Evolutionary conservation across 441 rosid genomes (phyloP).

Genomic region (Eutrema salsugineum): DNA sequence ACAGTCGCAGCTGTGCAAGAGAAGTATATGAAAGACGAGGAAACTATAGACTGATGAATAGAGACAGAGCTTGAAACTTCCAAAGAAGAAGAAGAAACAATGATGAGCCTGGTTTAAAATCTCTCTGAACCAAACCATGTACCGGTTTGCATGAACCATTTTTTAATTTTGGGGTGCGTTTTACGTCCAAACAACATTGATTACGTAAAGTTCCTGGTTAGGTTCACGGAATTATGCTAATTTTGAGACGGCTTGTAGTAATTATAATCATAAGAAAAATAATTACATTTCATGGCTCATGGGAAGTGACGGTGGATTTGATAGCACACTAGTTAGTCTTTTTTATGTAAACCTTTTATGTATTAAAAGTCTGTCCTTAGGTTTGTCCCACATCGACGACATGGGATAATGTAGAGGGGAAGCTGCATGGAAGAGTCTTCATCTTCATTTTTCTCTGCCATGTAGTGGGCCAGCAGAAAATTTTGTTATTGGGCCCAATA

Average conservation of each 20-base stretch:
- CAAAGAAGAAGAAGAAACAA: background rate
- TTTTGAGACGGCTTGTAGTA: background rate
- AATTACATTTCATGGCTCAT: background rate
- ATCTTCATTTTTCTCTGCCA: too few species aligned
- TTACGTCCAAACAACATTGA: background rate
- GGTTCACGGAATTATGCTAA: background rate
- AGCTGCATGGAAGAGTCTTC: too few species aligned
- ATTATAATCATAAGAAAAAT: background rate
- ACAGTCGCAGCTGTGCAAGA: slow-evolving; percentile 91
- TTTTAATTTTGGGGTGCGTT: background rate
- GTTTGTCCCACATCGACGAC: too few species aligned
- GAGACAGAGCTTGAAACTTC: background rate
- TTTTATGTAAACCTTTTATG: too few species aligned
- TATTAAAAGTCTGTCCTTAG: too few species aligned
- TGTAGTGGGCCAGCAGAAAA: too few species aligned
- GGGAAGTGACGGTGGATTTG: background rate
- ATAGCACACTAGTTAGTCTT: background rate
- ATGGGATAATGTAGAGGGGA: too few species aligned
- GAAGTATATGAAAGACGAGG: slow-evolving; percentile 77
- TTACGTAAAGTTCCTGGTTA: background rate
- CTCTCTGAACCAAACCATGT: background rate
- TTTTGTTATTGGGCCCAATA: too few species aligned
- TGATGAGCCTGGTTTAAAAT: background rate
- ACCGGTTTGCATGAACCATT: background rate
- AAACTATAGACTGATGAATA: slow-evolving; percentile 6